A percentile compares a stretch with the other conserved stretches of the same genome.
These are phyloP conservation scores for Fusarium piperis DNA, from an alignment of 2,329 filamentous ascomycete species.

Conservation along the genomic window DNA sequence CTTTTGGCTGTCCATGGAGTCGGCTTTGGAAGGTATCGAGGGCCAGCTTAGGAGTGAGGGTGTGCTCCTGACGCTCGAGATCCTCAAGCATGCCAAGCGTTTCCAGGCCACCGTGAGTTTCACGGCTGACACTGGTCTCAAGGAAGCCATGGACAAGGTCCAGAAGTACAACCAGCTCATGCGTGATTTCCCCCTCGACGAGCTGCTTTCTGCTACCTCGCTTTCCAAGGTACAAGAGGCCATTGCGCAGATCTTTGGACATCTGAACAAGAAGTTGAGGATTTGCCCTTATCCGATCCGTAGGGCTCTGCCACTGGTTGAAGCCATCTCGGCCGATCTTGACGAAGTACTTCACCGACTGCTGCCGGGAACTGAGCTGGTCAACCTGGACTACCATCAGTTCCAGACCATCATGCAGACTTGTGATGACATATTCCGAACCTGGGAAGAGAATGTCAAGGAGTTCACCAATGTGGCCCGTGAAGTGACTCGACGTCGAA, in stretches of 20 bases:
- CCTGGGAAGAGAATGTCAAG: constrained; percentile 96
- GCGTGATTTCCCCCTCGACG: constrained; percentile 96
- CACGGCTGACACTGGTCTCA: constrained; percentile 92
- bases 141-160: constrained; percentile 94
- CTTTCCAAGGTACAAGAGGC: constrained; percentile 89
- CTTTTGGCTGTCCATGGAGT: constrained; percentile 98
- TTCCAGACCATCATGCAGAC: constrained; percentile 87
- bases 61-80: constrained; percentile 89
- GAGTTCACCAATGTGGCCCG: constrained; percentile 98
- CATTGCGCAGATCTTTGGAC: constrained; percentile 87
- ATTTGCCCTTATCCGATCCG: constrained; percentile 96
- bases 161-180: constrained; percentile 99
- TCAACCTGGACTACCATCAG: constrained; percentile 91
- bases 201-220: constrained; percentile 91
- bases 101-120: constrained; percentile 99
- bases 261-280: constrained; percentile 97
- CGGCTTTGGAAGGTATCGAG: constrained; percentile 90
- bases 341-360: constrained; percentile 87
- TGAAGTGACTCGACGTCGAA: constrained; percentile 90
- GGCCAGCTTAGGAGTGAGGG: constrained; percentile 88
- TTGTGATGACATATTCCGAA: constrained; percentile 85
- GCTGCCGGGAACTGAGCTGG: constrained; percentile 85
- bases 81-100: constrained; percentile 95
- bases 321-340: constrained; percentile 94
- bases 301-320: constrained; percentile 90